Conservation (phyloP, 495 filamentous ascomycete genomes). For the Penicillium tannophilum region DNA sequence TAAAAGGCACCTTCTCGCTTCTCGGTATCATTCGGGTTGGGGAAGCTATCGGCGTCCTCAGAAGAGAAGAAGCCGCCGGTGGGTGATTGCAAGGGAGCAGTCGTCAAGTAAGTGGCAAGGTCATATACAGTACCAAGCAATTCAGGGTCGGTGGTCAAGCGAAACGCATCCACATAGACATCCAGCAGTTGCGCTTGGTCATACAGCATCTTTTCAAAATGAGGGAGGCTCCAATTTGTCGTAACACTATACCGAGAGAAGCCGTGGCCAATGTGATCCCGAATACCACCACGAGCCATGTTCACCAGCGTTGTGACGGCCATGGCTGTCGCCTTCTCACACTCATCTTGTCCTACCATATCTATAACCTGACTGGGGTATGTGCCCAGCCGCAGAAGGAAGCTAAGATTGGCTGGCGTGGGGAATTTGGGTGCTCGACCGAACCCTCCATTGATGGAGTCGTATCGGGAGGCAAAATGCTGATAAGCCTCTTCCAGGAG, state of each 20-base stretch:
- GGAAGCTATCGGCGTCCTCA: constrained; percentile 91
- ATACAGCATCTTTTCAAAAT: constrained; percentile 98
- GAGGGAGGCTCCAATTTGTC: constrained; percentile 85
- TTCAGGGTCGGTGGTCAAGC: constrained; percentile 67
- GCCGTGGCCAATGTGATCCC: constrained; percentile 90
- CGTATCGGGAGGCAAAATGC: constrained; percentile 77
- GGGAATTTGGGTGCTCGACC: constrained; percentile 81
- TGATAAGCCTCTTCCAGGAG: constrained; percentile 86
- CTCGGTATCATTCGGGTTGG: constrained; percentile 71
- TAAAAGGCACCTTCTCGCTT: constrained; percentile 96
- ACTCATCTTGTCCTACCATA: constrained; percentile 82
- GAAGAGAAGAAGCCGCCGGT: constrained; percentile 83
- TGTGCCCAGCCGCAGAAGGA: constrained; percentile 74
- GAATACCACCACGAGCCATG: constrained; percentile 85
- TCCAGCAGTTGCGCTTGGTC: constrained; percentile 89
- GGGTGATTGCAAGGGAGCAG: constrained; percentile 59
- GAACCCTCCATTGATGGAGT: constrained; percentile 79
- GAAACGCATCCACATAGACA: constrained; percentile 86
- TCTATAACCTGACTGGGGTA: constrained; percentile 76
- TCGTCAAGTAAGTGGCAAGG: constrained; percentile 78
- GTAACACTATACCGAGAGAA: constrained; percentile 92
- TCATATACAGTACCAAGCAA: constrained; percentile 81
- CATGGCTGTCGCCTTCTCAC: constrained; percentile 75
- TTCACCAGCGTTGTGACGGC: constrained; percentile 75
- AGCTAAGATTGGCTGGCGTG: constrained; percentile 80